These are phyloP conservation scores for Heterobasidion irregulare DNA, from an alignment of 1,284 basidiomycete genomes.

Conservation along the genomic window DNA sequence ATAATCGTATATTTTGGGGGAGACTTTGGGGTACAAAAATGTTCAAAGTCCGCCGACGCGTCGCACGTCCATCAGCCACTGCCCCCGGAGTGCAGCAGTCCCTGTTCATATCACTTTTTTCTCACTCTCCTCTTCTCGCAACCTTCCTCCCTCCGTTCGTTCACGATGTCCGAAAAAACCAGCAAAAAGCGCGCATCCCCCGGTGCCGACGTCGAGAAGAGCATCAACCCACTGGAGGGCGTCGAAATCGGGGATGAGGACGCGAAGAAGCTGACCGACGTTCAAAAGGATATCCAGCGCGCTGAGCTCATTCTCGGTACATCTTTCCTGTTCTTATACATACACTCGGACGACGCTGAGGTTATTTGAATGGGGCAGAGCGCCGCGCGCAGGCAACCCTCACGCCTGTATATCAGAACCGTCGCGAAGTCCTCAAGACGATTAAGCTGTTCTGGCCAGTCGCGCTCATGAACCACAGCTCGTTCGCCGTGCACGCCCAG, in stretches of 20 bases:
- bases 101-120: slow-evolving; percentile 6
- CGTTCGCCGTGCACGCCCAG: slow-evolving; percentile 54
- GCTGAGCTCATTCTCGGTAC: slow-evolving; percentile 64
- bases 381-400: slow-evolving; percentile 50
- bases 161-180: slow-evolving; percentile 14
- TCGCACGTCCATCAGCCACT: background rate
- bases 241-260: slow-evolving; percentile 65
- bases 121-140: slow-evolving; percentile 12
- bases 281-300: slow-evolving; percentile 59
- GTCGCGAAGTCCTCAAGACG: slow-evolving; percentile 52
- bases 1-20: too few species aligned
- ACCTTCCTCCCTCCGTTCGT: slow-evolving; percentile 14
- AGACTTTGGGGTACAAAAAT: too few species aligned
- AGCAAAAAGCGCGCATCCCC: slow-evolving; percentile 72
- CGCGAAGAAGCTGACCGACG: slow-evolving; percentile 50
- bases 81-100: background rate
- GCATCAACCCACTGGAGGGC: slow-evolving; percentile 37
- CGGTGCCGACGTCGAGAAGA: slow-evolving; percentile 61
- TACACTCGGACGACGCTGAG: slow-evolving; percentile 6
- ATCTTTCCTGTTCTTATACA: slow-evolving; percentile 18
- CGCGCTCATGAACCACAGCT: slow-evolving; percentile 60
- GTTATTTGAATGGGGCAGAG: slow-evolving; percentile 32
- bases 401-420: slow-evolving; percentile 55
- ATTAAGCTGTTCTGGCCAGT: slow-evolving; percentile 76
- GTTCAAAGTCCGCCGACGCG: background rate